Evolutionary conservation across 306 rosid species (phyloP).

Genomic region (Alnus rubra): DNA sequence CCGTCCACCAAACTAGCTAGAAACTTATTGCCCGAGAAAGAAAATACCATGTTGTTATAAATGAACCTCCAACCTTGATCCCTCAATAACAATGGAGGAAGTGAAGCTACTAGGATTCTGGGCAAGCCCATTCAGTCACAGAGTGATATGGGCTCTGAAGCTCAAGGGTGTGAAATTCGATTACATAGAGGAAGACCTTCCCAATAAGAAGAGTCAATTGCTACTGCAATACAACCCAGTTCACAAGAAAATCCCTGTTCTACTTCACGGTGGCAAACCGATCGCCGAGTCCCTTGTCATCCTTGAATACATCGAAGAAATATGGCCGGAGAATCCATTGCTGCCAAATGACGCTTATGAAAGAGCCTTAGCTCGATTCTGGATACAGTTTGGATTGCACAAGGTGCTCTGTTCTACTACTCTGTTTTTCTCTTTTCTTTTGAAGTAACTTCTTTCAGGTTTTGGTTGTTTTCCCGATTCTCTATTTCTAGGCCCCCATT

Average conservation of each 20-base stretch:
- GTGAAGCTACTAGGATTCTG: conserved; percentile 53
- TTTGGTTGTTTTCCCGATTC: no score
- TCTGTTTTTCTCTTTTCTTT: no score
- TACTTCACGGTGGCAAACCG: conserved; percentile 43
- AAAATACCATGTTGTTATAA: neutral
- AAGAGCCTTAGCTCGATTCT: conserved; percentile 49
- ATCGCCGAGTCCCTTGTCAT: conserved; percentile 42
- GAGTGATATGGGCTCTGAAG: conserved; percentile 54
- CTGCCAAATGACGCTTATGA: conserved; percentile 40
- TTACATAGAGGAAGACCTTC: conserved; percentile 50
- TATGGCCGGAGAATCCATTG: conserved; percentile 47
- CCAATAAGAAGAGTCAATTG: conserved; percentile 32
- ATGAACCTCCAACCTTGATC: neutral
- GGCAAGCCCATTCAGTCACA: conserved; percentile 43
- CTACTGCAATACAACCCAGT: conserved; percentile 47
- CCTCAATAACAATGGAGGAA: conserved; percentile 36
- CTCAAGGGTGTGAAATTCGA: conserved; percentile 46
- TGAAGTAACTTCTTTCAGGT: no score
- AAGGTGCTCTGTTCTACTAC: neutral
- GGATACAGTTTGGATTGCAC: conserved; percentile 38
- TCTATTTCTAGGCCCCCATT: no score
- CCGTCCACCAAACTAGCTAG: neutral
- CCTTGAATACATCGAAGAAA: conserved; percentile 53
- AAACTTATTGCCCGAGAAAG: conserved; percentile 9
- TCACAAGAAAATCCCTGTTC: conserved; percentile 54